These are phyloP conservation scores for Umbelopsis isabellina DNA, from an alignment of 192 early-diverging fungal genomes.

Conservation along the genomic window DNA sequence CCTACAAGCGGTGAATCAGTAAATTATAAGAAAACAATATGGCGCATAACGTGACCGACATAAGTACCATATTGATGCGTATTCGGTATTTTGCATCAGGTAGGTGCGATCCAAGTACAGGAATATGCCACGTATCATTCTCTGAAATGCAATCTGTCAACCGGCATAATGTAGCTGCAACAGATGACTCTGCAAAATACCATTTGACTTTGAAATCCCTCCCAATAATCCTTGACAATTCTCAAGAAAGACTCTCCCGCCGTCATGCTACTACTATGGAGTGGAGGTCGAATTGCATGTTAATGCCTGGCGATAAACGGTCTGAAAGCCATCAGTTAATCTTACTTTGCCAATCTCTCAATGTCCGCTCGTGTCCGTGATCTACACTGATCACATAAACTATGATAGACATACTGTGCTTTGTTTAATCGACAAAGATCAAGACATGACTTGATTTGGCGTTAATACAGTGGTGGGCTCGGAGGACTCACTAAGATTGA, in stretches of 20 bases:
- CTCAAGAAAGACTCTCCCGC: background rate
- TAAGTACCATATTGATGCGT: constrained; percentile 16
- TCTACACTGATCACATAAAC: background rate
- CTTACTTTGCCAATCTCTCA: background rate
- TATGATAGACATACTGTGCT: background rate
- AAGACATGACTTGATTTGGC: background rate
- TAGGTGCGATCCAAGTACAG: constrained; percentile 17
- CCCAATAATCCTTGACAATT: constrained; percentile 7
- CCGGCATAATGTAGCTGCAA: too few species aligned
- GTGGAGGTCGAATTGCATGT: background rate
- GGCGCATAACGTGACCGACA: too few species aligned
- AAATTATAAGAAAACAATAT: too few species aligned
- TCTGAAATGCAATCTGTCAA: background rate
- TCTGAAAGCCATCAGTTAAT: too few species aligned
- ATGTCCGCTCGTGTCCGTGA: background rate
- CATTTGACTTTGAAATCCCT: constrained; percentile 8
- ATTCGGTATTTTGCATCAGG: constrained; percentile 1
- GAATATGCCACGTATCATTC: constrained; percentile 7
- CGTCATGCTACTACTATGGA: background rate
- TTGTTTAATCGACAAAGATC: constrained; percentile 6
- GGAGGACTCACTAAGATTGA: background rate
- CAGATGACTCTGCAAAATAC: background rate
- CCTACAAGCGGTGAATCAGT: background rate
- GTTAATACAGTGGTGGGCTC: background rate
- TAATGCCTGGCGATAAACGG: background rate